These are phyloP conservation scores for Ophiognomonia clavigignenti-juglandacearum DNA, from an alignment of 2,329 filamentous ascomycete genomes.

Conservation along the genomic window DNA sequence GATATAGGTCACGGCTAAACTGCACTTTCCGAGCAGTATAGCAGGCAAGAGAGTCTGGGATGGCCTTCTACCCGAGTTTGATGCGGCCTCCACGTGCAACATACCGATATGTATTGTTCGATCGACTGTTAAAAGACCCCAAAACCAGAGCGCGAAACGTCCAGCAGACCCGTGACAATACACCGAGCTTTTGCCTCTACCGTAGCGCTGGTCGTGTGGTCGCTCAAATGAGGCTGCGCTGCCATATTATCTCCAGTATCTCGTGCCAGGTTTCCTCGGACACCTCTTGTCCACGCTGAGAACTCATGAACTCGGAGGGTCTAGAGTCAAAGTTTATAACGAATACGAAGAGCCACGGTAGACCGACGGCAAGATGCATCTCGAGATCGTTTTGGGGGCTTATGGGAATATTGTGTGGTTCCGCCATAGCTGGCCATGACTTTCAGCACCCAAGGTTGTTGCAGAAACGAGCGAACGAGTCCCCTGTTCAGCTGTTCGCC, in stretches of 20 bases:
- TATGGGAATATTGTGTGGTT: conserved; percentile 32
- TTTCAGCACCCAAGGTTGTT: conserved; percentile 34
- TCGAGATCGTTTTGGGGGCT: conserved; percentile 3
- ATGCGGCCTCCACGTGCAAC: no score
- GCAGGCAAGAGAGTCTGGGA: no score
- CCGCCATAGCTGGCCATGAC: conserved; percentile 38
- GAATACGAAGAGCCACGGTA: no score
- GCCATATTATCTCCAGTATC: background rate
- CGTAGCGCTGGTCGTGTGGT: no score
- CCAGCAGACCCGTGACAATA: no score
- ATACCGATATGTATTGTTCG: no score
- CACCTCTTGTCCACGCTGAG: background rate
- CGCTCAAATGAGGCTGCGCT: background rate
- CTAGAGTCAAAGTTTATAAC: background rate
- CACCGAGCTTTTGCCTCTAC: no score
- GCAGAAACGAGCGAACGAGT: conserved; percentile 37
- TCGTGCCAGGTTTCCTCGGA: conserved; percentile 5
- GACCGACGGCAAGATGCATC: background rate
- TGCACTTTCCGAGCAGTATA: no score
- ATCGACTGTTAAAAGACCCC: no score
- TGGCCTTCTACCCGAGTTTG: no score
- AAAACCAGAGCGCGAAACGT: no score
- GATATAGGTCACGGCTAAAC: no score
- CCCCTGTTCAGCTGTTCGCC: conserved; percentile 36
- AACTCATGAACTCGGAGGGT: conserved; percentile 1